These are phyloP conservation scores for Mycena maculata DNA, from an alignment of 768 basidiomycete species.

Conservation along the genomic window DNA sequence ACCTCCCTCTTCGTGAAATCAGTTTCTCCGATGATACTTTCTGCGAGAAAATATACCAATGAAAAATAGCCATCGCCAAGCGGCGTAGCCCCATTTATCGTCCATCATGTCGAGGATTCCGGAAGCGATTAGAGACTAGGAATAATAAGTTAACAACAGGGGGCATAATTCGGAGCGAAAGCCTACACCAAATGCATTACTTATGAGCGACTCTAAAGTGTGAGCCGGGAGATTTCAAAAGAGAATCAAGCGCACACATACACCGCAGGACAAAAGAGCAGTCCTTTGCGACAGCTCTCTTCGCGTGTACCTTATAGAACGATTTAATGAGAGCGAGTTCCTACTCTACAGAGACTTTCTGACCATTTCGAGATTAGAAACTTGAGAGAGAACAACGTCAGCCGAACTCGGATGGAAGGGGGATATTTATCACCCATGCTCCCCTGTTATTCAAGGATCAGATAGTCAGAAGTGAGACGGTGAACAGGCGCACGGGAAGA, in stretches of 20 bases:
- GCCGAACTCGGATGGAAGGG: background rate
- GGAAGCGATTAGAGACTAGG: conserved; percentile 72
- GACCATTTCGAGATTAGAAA: conserved; percentile 76
- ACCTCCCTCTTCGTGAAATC: conserved; percentile 53
- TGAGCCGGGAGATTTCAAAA: background rate
- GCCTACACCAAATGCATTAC: conserved; percentile 77
- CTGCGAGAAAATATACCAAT: conserved; percentile 47
- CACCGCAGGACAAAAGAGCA: conserved; percentile 77
- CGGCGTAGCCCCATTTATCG: conserved; percentile 71
- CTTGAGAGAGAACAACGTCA: conserved; percentile 16
- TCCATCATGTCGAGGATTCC: conserved; percentile 81
- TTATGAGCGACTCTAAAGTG: conserved; percentile 59
- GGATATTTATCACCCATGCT: conserved; percentile 14
- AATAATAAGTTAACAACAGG: background rate
- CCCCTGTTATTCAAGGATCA: conserved; percentile 1
- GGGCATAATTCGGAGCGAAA: background rate
- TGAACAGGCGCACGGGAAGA: conserved; percentile 62
- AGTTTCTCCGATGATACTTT: background rate
- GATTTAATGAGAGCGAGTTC: too few relatives aligned
- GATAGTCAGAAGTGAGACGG: background rate
- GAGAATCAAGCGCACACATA: conserved; percentile 1
- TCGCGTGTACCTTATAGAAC: too few relatives aligned
- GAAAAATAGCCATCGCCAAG: conserved; percentile 87
- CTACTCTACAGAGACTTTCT: too few relatives aligned
- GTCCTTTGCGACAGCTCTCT: conserved; percentile 77